These are phyloP conservation scores for Paragyromitra xinjiangensis DNA, from an alignment of 495 filamentous ascomycete species.

Conservation along the genomic window DNA sequence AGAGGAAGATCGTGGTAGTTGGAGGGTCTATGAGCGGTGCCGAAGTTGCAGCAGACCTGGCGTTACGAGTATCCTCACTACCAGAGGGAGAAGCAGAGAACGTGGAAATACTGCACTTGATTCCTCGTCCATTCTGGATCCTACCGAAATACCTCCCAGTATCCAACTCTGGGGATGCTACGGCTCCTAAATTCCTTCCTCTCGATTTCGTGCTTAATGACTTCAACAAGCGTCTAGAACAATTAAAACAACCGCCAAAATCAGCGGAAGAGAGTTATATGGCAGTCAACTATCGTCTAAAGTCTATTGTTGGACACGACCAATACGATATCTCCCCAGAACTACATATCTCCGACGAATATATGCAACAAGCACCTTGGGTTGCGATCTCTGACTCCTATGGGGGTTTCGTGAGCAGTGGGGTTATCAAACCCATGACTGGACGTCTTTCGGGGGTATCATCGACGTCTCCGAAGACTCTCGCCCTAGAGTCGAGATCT, in stretches of 20 bases:
- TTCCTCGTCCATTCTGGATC: constrained; percentile 75
- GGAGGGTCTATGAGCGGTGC: constrained; percentile 86
- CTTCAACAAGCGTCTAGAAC: constrained; percentile 66
- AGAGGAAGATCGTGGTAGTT: constrained; percentile 73
- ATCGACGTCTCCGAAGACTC: constrained; percentile 8
- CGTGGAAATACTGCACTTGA: constrained; percentile 72
- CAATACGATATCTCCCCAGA: constrained; percentile 66
- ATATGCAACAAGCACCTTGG: constrained; percentile 66
- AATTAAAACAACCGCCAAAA: constrained; percentile 67
- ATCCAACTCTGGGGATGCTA: constrained; percentile 58
- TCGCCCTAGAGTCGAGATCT: constrained; percentile 9
- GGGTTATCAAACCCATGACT: constrained; percentile 63
- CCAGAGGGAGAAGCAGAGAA: constrained; percentile 55
- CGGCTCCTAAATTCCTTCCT: constrained; percentile 65
- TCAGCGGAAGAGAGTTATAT: constrained; percentile 66
- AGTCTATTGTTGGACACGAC: constrained; percentile 68
- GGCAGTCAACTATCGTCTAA: constrained; percentile 65
- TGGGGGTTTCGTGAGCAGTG: constrained; percentile 72
- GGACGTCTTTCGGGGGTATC: constrained; percentile 58
- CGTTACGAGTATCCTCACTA: constrained; percentile 71
- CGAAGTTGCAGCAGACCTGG: constrained; percentile 77
- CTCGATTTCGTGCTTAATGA: constrained; percentile 82
- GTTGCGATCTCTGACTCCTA: constrained; percentile 77
- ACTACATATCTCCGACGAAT: constrained; percentile 57
- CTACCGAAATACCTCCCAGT: constrained; percentile 70